Base-by-base conservation (phyloP, 306 rosid species). In the Pterocarpus santalinus region DNA sequence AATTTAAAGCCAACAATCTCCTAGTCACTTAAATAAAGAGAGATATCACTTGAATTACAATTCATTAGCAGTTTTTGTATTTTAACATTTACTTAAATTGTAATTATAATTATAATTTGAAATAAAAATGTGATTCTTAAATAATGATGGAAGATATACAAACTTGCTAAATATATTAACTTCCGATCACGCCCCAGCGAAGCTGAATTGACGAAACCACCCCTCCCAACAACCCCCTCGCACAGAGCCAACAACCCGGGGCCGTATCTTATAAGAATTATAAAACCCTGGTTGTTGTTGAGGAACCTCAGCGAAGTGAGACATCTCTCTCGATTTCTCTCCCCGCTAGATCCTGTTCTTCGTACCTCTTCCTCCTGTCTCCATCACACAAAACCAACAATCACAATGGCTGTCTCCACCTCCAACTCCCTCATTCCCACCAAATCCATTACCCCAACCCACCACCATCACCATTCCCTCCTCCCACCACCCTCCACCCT, bases 371-470 rank as follows among this genome's bases (percentile, higher is more conserved):
- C 34, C 1, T 3, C 0, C n/a, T 8, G 1, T 11, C 1, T 11
- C 41, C 1, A 6, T 14, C 28, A 13, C 43, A 10, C 5, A 7
- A 44, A 7, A 44, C 51, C 4, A 39, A 30, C 46, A 34, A 1
- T 66, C 38, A 65, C 43, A 83, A 89, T 89, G 92, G 89, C 88
- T 3, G 78, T 81, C 14, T 10, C 85, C 4, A 34, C 65, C 69
- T 80, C 58, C 69, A 72, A 66, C 38, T 16, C 85, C 13, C 34
- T 85, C 39, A 41, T 85, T 65, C 88, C 89, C 57, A 36, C 74
- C 61, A 78, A 79, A 17, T 86, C 88, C 2, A 72, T 86, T 39
- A 6, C 65, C 61, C 80, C 41, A 11, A 53, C 56, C 35, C 22
- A 6, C 56, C 56, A 49, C 56, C 89, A 77, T 1, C 7, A 3